Evolutionary conservation across 2,329 filamentous ascomycete species (phyloP), one percentile per base, ranked within the genome.

Genomic region (Aspergillus piperis): DNA sequence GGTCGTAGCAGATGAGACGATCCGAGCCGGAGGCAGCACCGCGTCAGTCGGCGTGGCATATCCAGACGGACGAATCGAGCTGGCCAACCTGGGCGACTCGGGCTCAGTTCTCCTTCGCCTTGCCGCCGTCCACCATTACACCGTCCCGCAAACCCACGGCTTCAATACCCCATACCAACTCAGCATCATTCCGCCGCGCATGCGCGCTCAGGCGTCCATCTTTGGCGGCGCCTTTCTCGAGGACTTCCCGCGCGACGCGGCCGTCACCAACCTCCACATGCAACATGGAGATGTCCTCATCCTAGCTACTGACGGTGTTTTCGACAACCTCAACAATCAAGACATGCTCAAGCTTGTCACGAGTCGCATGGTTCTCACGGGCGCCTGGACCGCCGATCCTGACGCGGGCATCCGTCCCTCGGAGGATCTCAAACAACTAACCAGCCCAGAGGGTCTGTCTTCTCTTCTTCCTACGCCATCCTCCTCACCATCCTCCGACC

Each of bases 131-230:
- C 89, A 95, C 74, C 86, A 89, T 58, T 89, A 88, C 71, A 96
- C 92, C 2, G 85, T 88, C 51, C 90, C 92, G 23, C 95, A 99
- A 77, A 97, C 92, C 0, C 95, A 99, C 75, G 92, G 89, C 47
- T 99, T 99, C 84, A 99, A 99, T 77, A 98, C 95, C 0, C 95
- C 95, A 0, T 99, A 91, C 73, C 95, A 99, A 76, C 85, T 99
- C 42, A 94, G 92, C 57, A 88, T 96, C 56, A 88, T 97, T 7
- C 94, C 95, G 0, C 86, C 89, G 3, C 86, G 85, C 68, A 88
- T 96, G 77, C 84, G 92, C 59, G 86, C 87, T 21, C 90, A 95
- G 69, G 89, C 92, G 69, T 86, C 88, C 11, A 86, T 91, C 27
- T 98, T 96, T 74, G 94, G 94, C 19, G 91, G 91, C 48, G 82